These are phyloP conservation scores for Amoebophrya sp. DNA, from an alignment of 169 alveolate species.

Conservation along the genomic window DNA sequence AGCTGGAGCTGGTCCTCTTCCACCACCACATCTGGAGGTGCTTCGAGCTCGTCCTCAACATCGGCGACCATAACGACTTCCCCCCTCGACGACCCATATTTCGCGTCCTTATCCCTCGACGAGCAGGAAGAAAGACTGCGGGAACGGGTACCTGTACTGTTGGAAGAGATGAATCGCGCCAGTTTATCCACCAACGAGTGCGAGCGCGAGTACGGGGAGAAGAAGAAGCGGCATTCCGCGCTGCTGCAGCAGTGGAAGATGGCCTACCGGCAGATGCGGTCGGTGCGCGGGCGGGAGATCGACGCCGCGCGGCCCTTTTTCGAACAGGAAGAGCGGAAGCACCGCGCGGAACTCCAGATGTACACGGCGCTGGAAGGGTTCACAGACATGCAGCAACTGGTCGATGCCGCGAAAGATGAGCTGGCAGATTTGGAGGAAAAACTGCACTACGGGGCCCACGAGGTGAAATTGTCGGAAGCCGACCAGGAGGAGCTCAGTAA, in stretches of 20 bases:
- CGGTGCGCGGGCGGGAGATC: neutral
- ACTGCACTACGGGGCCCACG: neutral
- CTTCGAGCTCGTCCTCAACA: no score
- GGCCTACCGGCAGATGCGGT: neutral
- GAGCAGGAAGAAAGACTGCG: neutral
- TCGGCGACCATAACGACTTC: no score
- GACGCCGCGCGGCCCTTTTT: conserved; percentile 13
- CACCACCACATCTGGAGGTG: no score
- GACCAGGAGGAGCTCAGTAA: neutral
- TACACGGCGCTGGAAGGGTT: neutral
- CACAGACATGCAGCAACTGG: neutral
- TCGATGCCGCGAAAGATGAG: neutral
- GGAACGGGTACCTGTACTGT: neutral
- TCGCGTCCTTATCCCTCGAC: no score
- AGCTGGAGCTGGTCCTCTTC: no score
- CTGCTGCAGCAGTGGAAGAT: neutral
- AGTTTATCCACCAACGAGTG: neutral
- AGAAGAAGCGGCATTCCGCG: neutral
- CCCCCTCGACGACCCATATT: no score
- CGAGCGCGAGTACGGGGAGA: neutral
- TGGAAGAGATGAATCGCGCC: neutral
- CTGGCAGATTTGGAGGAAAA: neutral
- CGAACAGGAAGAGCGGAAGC: conserved; percentile 19
- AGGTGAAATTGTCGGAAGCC: neutral
- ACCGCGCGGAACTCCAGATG: neutral